Evolutionary conservation across 306 rosid species (phyloP).

Genomic region (Trifolium fragiferum): DNA sequence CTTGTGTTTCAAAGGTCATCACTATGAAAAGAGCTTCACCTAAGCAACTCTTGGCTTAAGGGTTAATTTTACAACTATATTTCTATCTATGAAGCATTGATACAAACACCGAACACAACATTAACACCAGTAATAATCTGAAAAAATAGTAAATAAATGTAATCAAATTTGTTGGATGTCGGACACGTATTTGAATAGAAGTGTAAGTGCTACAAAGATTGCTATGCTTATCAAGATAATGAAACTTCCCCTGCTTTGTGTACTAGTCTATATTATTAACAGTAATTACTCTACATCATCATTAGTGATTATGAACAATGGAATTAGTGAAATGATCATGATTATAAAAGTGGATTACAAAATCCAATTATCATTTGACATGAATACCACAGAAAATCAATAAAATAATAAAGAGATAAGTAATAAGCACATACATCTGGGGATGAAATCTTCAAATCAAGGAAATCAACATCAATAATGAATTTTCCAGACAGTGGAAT

Average conservation of each 20-base stretch:
- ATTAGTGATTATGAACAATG: conserved; percentile 34
- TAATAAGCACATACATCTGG: conserved; percentile 55
- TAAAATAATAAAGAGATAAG: background rate
- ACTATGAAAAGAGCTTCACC: background rate
- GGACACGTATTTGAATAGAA: too few relatives aligned
- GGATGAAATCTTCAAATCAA: conserved; percentile 81
- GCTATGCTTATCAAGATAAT: background rate
- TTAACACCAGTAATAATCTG: too few relatives aligned
- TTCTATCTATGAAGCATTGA: too few relatives aligned
- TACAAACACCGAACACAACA: too few relatives aligned
- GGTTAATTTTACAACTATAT: background rate
- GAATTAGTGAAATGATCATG: conserved; percentile 12
- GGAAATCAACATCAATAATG: conserved; percentile 94
- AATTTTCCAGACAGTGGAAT: conserved; percentile 92
- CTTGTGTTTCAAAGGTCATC: background rate
- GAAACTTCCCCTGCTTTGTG: background rate
- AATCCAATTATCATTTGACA: conserved; percentile 30
- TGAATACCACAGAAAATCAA: conserved; percentile 9
- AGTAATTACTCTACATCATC: conserved; percentile 4
- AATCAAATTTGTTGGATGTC: too few relatives aligned
- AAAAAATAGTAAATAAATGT: too few relatives aligned
- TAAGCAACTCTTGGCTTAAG: background rate
- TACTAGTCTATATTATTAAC: conserved; percentile 14
- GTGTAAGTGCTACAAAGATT: too few relatives aligned
- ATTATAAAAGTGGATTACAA: conserved; percentile 12